Evolutionary conservation across 192 early-diverging fungal genomes (phyloP), one percentile per base, ranked within the genome.

Genomic region (Mortierella hygrophila): DNA sequence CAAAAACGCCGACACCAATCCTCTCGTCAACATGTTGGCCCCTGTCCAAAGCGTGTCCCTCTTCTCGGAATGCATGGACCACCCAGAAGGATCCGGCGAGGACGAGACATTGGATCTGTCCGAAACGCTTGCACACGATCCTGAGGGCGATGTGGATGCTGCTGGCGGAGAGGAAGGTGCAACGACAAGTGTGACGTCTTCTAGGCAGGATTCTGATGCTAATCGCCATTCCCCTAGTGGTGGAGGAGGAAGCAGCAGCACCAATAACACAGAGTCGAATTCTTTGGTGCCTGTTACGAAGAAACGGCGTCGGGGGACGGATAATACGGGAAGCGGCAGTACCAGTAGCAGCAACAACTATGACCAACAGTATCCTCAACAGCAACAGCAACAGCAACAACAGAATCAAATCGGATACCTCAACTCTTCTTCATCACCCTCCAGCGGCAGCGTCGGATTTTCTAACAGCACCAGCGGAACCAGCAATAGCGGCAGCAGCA

Each of bases 21-120:
- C 76, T 57, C 82, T 81, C 42, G 82, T 60, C 81, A 89, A 71
- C 85, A 77, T 85, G 7, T 85, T 89, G 79, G 87, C 88, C 5
- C 88, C 89, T 13, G 88, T 91, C 11, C 82, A 89, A 69, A 76
- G 79, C 82, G 32, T 81, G 32, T 81, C 76, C 11, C 6, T 78
- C 18, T 86, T 86, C 49, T 78, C 79, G 57, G 82, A 74, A 71
- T 89, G 89, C 75, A 26, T 89, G 78, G 89, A 93, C 69, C 87
- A 89, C 54, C 83, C 86, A 41, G 79, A 90, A 41, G 82, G 83
- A 23, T 85, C 88, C 29, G 88, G 90, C 69, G 88, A 91, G 37
- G 84, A 91, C 65, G 93, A 93, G 49, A 74, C 85, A 18, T 88
- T 91, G 70, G 90, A 92, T 54, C 89, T 92, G 4, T 91, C 85